Base-by-base conservation (phyloP, 2,329 filamentous ascomycete species). In the Arthrocladium fulminans region DNA sequence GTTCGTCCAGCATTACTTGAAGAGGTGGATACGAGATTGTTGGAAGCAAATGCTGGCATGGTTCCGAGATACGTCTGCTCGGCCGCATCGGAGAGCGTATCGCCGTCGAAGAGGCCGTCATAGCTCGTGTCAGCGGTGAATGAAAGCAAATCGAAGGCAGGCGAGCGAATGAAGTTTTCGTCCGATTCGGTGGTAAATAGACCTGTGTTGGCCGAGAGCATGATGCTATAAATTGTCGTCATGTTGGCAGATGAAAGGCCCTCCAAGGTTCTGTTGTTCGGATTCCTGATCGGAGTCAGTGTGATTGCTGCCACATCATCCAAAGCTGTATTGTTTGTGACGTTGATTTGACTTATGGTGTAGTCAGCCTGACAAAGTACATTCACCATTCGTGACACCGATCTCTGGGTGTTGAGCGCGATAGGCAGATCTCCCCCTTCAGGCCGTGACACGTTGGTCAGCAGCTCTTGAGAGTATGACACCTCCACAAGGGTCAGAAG, bases 221-320 rank as follows among this genome's bases (percentile, higher is more conserved):
- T 29, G 13, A 45, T 32, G 51, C 53, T 29, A 46, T 27, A 40
- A 22, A 56, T 50, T 27, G 25, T 51, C 29, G 54, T 57, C n/a
- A 54, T 47, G 35, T 57, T 56, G 49, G 54, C 54, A 23, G 45
- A 30, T 13, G 56, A 55, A 50, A 61, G 60, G 10, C 23, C 51
- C 41, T 49, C 32, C 32, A 64, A 52, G 9, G 60, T 63, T 49
- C 59, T 60, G 48, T 60, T 60, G 30, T 54, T 57, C 24, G 55
- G 53, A 19, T 59, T 60, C 42, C 59, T 58, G 25, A 60, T 44
- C 12, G 49, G 39, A 15, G 40, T 32, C 15, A 55, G 27, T 15
- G 51, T 49, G 9, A 54, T 47, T 2, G 44, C 44, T 17, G 32
- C 17, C 8, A 47, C 13, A 23, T 47, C 56, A 13, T 52, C 25